Base-by-base conservation (phyloP, 2,329 filamentous ascomycete species). In the Paecilomyces dactylethromorphus region DNA sequence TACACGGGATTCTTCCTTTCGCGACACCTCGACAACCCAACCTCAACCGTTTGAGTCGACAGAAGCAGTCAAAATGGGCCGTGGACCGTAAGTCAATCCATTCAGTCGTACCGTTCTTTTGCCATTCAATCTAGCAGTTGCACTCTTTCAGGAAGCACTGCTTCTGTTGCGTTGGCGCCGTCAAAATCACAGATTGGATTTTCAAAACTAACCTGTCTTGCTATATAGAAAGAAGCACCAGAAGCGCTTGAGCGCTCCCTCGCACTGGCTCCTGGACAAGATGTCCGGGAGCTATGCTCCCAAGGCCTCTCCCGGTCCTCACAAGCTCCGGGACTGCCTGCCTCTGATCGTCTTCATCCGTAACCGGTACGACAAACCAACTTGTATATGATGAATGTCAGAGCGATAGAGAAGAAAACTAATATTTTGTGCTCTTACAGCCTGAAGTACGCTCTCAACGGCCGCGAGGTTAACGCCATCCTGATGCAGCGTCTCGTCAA, bases 191-290 rank as follows among this genome's bases (percentile, higher is more conserved):
- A 53, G 55, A 61, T 60, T 56, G 49, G 56, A 49, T 56, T 60
- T 54, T 63, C 60, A 59, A 63, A 61, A 31, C 29, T 29, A 18
- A 33, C 10, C 6, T 18, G 45, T 21, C 45, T 69, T 69, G 29
- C 64, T 65, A 65, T 68, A 75, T 76, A 92, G 89, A 82, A 95
- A 94, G 87, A 97, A 97, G 90, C 94, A 99, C 84, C 93, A 97
- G 84, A 97, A 99, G 92, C 92, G 94, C 86, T 87, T 97, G 79
- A 94, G 90, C 83, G 94, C 94, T 79, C 94, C 94, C 78, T 95
- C 90, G 80, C 94, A 97, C 89, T 99, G 94, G 94, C 91, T 99
- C 79, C 86, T 99, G 81, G 94, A 99, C 91, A 99, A 99, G 84
- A 87, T 99, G 79, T 96, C 92, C 81, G 94, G 94, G 79, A 84